phyloP scores from a whole-genome alignment of 2,329 filamentous ascomycete genomes.

The Sphaerulina musiva region DNA sequence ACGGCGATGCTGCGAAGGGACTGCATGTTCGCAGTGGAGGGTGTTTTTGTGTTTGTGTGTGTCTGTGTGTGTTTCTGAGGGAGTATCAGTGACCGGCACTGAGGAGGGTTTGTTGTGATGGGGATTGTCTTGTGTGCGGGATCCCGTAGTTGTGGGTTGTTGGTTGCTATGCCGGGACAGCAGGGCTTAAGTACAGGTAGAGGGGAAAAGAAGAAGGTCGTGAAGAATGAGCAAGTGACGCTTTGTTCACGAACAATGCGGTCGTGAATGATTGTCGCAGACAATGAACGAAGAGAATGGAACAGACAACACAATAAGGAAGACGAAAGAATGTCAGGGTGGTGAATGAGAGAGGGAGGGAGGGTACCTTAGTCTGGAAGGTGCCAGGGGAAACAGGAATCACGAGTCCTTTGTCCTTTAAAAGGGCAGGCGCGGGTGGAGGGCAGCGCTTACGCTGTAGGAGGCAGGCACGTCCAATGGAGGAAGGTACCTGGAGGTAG shows the following conservation, averaged over 20 bases:
- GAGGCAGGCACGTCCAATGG: too few species aligned
- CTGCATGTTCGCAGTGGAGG: slow-evolving; percentile 20
- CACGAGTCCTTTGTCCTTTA: slow-evolving; percentile 1
- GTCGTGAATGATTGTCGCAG: slow-evolving; percentile 14
- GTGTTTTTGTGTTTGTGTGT: background rate
- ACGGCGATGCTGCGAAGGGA: slow-evolving; percentile 23
- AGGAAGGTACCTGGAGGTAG: background rate
- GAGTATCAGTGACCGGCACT: slow-evolving; percentile 23
- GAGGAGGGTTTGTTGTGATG: slow-evolving; percentile 1
- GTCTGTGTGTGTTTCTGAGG: background rate
- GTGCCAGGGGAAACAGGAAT: background rate
- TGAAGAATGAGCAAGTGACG: slow-evolving; percentile 9
- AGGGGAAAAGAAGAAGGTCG: slow-evolving; percentile 1
- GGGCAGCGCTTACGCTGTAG: background rate
- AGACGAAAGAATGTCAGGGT: slow-evolving; percentile 1
- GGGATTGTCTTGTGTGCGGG: background rate
- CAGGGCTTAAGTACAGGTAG: slow-evolving; percentile 6
- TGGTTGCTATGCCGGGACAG: background rate
- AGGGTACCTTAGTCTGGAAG: too few species aligned
- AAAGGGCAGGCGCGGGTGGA: slow-evolving; percentile 1
- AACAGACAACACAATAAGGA: background rate
- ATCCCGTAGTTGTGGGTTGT: background rate
- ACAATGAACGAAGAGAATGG: background rate
- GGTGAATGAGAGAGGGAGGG: background rate
- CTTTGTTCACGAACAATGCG: slow-evolving; percentile 8